Evolutionary conservation across 2,329 filamentous ascomycete genomes (phyloP), one percentile per base, ranked within the genome.

Genomic region (Xenoacremonium recifei): DNA sequence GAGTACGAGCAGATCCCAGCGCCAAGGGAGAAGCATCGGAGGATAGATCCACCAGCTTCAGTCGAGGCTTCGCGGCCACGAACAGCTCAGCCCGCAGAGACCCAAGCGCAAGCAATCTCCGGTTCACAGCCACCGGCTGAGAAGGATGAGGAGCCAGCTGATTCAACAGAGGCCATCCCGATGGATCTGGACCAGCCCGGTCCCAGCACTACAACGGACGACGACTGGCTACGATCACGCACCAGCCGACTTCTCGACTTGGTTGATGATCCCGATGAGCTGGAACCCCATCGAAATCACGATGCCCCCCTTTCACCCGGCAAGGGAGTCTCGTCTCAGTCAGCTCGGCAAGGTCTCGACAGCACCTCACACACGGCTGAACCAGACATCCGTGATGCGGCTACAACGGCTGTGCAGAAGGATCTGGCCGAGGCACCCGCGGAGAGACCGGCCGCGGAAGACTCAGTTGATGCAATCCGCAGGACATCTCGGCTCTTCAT

Each of bases 221-320:
- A 97, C 47, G 91, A 97, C 65, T 99, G 93, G 93, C 74, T 96
- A 54, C 83, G 92, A 44, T 92, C 87, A 49, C 82, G 87, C 54
- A 97, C 91, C 12, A 96, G 85, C 67, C 80, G 92, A 56, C 71
- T 95, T 36, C 75, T 96, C 37, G 93, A 92, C 62, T 72, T 97
- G 20, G 75, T 91, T 40, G 89, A 95, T 55, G 89, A 95, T 55
- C 85, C 89, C 32, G 84, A 84, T 45, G 80, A 86, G 45, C 53
- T 68, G 44, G 52, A 59, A 40, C 49, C 51, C 45, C 45, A 45
- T 21, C 42, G 37, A 33, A 21, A 27, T 39, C 55, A 49, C 57
- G 49, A 47, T 44, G 30, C 44, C 20, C 29, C 21, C 21, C 31
- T 42, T 27, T 46, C 47, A 48, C 44, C 47, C 42, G 41, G 37